These are phyloP conservation scores for Ceratobasidium papillatum DNA, from an alignment of 1,284 basidiomycete species.

Conservation along the genomic window DNA sequence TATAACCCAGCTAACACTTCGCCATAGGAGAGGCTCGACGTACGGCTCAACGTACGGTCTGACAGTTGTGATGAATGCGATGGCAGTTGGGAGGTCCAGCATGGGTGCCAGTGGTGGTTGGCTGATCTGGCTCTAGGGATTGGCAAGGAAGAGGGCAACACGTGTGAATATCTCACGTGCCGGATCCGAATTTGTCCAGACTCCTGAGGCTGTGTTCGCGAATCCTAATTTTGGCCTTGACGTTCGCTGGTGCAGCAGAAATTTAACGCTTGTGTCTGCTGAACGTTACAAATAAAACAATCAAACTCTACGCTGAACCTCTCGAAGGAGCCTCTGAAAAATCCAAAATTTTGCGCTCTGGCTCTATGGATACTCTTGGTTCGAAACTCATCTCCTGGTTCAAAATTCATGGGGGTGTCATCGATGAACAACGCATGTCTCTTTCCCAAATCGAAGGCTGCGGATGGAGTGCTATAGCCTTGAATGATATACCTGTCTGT, in stretches of 20 bases:
- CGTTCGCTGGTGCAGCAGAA: neutral
- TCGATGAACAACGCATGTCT: conserved; percentile 27
- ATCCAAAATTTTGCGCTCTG: neutral
- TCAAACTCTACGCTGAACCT: too few species aligned
- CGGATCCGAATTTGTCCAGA: neutral
- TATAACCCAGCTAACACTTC: conserved; percentile 20
- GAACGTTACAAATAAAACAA: too few species aligned
- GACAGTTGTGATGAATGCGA: conserved; percentile 35
- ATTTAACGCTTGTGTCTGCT: neutral
- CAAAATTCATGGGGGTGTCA: conserved; percentile 1
- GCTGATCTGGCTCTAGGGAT: neutral
- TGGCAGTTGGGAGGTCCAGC: conserved; percentile 19
- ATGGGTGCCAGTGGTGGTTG: neutral
- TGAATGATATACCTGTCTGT: conserved; percentile 27
- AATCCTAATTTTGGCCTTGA: neutral
- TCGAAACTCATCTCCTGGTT: conserved; percentile 18
- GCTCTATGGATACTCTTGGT: conserved; percentile 1
- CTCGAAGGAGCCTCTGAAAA: too few species aligned
- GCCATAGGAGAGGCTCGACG: conserved; percentile 35
- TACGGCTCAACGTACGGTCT: conserved; percentile 35
- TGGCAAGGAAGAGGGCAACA: conserved; percentile 5
- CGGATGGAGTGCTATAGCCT: conserved; percentile 23
- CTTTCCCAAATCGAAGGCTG: conserved; percentile 16
- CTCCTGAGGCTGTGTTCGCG: neutral
- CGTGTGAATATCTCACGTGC: conserved; percentile 14